Conservation (phyloP, 495 filamentous ascomycete genomes). For the Acidiella bohemica region DNA sequence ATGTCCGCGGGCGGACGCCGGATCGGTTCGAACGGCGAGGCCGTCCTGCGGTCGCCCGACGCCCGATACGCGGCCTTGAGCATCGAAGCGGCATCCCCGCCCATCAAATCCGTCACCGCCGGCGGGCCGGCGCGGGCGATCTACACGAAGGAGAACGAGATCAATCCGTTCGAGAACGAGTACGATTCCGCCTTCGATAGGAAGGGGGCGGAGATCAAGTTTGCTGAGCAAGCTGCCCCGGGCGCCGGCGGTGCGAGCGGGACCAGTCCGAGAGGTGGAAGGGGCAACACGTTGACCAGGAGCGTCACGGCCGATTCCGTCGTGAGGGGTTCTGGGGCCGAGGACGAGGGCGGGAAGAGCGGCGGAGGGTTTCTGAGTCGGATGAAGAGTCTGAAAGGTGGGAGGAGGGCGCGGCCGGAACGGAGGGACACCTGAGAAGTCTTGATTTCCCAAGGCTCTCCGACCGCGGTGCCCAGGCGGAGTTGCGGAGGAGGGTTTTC, state of each 20-base stretch:
- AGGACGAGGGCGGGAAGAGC: conserved; percentile 39
- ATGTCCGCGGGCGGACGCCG: conserved; percentile 28
- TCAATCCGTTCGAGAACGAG: conserved; percentile 81
- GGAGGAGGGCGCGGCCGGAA: conserved; percentile 13
- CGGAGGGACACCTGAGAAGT: conserved; percentile 12
- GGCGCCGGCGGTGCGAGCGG: conserved; percentile 44
- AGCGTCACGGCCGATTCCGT: conserved; percentile 15
- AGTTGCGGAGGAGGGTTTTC: too few species aligned
- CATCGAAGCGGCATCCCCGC: conserved; percentile 4
- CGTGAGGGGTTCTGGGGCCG: conserved; percentile 51
- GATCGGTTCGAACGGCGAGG: conserved; percentile 15
- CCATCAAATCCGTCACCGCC: conserved; percentile 21
- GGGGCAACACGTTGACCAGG: conserved; percentile 30
- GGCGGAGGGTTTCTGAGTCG: conserved; percentile 62
- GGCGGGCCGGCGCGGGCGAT: conserved; percentile 15
- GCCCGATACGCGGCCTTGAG: conserved; percentile 22
- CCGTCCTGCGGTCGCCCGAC: conserved; percentile 22
- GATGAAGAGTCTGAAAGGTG: conserved; percentile 43
- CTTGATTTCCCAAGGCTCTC: too few species aligned
- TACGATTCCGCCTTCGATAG: conserved; percentile 61
- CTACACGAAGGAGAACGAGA: conserved; percentile 34
- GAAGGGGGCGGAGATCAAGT: conserved; percentile 48
- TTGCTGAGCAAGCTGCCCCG: conserved; percentile 32
- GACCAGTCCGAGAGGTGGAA: too few species aligned
- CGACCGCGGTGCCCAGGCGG: too few species aligned